Percentiles rank a stretch among this genome's conserved stretches.
phyloP scores from a whole-genome alignment of 2,329 filamentous ascomycete species.

The Fonsecaea monophora region DNA sequence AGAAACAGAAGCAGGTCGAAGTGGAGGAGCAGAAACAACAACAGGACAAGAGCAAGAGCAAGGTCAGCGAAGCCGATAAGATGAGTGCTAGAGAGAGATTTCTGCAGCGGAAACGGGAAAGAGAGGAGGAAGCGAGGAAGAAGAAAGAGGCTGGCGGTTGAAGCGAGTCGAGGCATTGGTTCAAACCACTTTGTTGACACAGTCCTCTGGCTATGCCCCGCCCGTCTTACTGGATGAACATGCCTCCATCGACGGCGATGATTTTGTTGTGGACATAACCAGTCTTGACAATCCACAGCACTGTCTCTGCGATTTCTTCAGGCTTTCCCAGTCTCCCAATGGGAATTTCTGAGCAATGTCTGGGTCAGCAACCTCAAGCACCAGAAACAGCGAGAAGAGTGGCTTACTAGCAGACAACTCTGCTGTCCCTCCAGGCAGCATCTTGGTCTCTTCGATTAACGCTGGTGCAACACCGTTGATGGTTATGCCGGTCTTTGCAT shows the following conservation, averaged over 20 bases:
- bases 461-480: slow-evolving; percentile 59
- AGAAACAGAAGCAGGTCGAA: slow-evolving; percentile 64
- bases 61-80: slow-evolving; percentile 64
- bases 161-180: neutral
- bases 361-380: slow-evolving; percentile 6
- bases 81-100: slow-evolving; percentile 67
- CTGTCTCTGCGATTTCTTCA: slow-evolving; percentile 57
- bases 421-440: slow-evolving; percentile 50
- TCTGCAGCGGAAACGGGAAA: slow-evolving; percentile 64
- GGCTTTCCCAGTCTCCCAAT: slow-evolving; percentile 54
- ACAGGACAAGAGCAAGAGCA: slow-evolving; percentile 64
- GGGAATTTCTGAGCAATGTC: slow-evolving; percentile 47
- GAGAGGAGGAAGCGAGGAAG: slow-evolving; percentile 46
- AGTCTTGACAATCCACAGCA: slow-evolving; percentile 56
- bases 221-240: slow-evolving; percentile 43
- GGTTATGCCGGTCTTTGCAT: slow-evolving; percentile 54
- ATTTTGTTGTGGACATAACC: slow-evolving; percentile 57
- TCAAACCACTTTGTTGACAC: neutral
- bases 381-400: neutral
- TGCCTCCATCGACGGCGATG: slow-evolving; percentile 51
- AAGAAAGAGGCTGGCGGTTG: slow-evolving; percentile 35
- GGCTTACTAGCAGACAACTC: slow-evolving; percentile 36
- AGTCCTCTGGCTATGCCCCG: neutral
- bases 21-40: slow-evolving; percentile 60
- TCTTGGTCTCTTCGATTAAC: slow-evolving; percentile 54